These are phyloP conservation scores for Xylaria sp. DNA, from an alignment of 2,329 filamentous ascomycete genomes.

Conservation along the genomic window DNA sequence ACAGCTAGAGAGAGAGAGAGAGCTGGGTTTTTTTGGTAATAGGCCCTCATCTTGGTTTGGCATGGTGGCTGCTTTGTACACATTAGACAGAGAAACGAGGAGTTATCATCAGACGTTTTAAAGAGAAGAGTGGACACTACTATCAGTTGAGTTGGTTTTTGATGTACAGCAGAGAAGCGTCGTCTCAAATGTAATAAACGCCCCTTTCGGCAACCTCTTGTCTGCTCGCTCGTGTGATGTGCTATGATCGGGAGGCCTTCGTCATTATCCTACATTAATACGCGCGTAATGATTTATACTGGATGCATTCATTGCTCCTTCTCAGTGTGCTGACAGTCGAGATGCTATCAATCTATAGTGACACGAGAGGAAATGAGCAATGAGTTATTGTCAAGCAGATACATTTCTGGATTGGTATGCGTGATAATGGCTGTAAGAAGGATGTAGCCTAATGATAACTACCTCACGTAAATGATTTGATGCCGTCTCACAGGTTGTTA, in stretches of 20 bases:
- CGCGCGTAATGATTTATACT: no score
- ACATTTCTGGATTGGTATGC: no score
- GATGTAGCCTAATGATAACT: no score
- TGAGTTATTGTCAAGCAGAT: no score
- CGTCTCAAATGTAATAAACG: conserved; percentile 24
- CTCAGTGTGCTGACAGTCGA: no score
- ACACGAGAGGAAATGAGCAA: no score
- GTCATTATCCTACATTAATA: neutral
- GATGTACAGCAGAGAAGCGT: conserved; percentile 21
- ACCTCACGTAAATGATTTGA: no score
- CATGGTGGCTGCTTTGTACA: conserved; percentile 24
- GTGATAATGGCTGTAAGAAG: no score
- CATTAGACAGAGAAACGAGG: conserved; percentile 25
- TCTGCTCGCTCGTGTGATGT: neutral
- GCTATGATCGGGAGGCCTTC: neutral
- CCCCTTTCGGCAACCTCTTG: neutral
- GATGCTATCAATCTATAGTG: no score
- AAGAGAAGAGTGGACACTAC: neutral
- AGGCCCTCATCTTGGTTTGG: conserved; percentile 9
- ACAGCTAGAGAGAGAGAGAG: neutral
- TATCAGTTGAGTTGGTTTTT: neutral
- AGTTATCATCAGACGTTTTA: conserved; percentile 5
- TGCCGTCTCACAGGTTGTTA: no score
- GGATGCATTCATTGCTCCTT: no score
- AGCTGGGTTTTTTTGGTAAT: conserved; percentile 6